Conservation (phyloP, 176 grass and related monocot genomes). For the Leersia perrieri region DNA sequence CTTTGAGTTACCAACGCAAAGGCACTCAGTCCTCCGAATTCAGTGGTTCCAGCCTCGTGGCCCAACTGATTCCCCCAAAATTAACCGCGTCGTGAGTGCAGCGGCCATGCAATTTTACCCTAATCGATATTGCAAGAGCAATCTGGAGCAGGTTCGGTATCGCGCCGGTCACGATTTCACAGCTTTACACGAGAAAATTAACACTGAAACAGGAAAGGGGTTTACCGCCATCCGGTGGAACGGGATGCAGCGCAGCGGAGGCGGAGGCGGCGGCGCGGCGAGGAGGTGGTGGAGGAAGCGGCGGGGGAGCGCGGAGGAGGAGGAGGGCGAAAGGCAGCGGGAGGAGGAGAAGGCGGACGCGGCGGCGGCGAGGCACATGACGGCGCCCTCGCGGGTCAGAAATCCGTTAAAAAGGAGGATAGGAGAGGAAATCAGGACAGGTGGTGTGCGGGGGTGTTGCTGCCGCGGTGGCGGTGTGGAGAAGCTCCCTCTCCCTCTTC, state of each 20-base stretch:
- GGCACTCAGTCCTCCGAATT: neutral
- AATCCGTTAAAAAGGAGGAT: neutral
- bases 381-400: neutral
- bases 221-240: slow-evolving; percentile 44
- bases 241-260: slow-evolving; percentile 27
- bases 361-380: slow-evolving; percentile 47
- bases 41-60: neutral
- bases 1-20: neutral
- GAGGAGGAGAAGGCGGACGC: slow-evolving; percentile 5
- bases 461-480: slow-evolving; percentile 24
- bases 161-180: neutral
- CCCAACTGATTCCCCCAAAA: neutral
- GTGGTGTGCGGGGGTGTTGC: neutral
- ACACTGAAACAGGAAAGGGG: neutral
- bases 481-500: slow-evolving; percentile 28
- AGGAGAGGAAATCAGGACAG: neutral
- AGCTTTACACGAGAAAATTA: neutral
- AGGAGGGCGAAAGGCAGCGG: slow-evolving; percentile 20
- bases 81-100: neutral
- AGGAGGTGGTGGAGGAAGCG: slow-evolving; percentile 37
- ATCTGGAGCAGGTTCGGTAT: neutral
- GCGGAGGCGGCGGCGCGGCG: neutral
- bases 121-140: neutral
- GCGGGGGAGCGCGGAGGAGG: slow-evolving; percentile 24
- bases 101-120: neutral